Conservation (phyloP, 768 basidiomycete genomes). For the Mycena capillaripes region DNA sequence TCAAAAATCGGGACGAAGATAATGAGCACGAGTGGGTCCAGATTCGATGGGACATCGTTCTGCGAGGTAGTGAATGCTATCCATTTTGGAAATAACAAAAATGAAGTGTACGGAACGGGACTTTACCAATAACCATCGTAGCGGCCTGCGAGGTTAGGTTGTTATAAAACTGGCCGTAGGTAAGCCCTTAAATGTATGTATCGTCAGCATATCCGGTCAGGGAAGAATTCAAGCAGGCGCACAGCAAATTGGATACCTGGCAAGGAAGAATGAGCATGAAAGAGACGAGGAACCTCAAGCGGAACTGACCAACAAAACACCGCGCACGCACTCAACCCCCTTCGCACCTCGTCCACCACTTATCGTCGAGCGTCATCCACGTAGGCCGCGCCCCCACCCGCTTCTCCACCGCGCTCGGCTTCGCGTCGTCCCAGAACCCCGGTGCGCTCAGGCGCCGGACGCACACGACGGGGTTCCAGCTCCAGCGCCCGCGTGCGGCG, state of each 20-base stretch:
- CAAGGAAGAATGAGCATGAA: too few relatives aligned
- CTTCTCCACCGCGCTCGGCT: constrained; percentile 65
- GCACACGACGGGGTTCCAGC: constrained; percentile 63
- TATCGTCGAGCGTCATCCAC: constrained; percentile 86
- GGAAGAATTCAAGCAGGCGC: constrained; percentile 47
- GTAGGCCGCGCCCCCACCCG: constrained; percentile 57
- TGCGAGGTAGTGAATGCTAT: constrained; percentile 24
- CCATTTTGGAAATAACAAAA: too few relatives aligned
- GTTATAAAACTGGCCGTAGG: constrained; percentile 84
- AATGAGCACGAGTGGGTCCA: constrained; percentile 83
- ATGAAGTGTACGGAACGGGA: too few relatives aligned
- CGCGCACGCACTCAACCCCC: constrained; percentile 80
- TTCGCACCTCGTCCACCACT: constrained; percentile 82
- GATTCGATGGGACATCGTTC: constrained; percentile 84
- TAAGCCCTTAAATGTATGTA: constrained; percentile 74
- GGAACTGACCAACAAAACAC: too few relatives aligned
- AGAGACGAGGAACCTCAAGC: constrained; percentile 69
- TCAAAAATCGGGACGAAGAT: constrained; percentile 75
- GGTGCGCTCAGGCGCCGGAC: constrained; percentile 63
- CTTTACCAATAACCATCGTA: too few relatives aligned
- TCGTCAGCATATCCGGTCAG: background rate
- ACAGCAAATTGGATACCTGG: too few relatives aligned
- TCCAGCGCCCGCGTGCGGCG: constrained; percentile 67
- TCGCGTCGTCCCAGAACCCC: constrained; percentile 84
- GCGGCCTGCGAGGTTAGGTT: constrained; percentile 87